phyloP scores from a whole-genome alignment of 2,329 filamentous ascomycete species.

The Venturia asperata region DNA sequence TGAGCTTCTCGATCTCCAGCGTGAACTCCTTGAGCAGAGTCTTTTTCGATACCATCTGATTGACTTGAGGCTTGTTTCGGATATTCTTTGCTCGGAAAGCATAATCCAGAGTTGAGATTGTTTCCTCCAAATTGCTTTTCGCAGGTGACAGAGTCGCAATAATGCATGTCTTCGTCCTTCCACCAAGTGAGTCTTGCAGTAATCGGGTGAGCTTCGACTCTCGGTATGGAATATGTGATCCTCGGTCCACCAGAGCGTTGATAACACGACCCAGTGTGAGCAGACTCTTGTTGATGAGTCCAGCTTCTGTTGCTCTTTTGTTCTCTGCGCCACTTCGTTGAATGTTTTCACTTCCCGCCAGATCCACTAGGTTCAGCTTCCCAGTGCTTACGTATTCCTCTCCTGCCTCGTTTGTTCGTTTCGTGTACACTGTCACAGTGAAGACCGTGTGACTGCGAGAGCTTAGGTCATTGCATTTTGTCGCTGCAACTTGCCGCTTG shows the following conservation, averaged over 20 bases:
- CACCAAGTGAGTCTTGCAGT: constrained; percentile 92
- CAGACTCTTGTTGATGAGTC: constrained; percentile 95
- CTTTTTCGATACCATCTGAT: constrained; percentile 87
- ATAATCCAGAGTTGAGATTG: constrained; percentile 95
- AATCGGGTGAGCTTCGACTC: constrained; percentile 95
- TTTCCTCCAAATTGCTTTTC: constrained; percentile 93
- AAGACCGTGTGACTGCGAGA: constrained; percentile 97
- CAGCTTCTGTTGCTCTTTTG: constrained; percentile 91
- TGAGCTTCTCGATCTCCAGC: constrained; percentile 85
- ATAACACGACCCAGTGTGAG: constrained; percentile 93
- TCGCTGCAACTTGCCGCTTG: constrained; percentile 95
- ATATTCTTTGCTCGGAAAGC: constrained; percentile 98
- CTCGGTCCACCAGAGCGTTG: constrained; percentile 88
- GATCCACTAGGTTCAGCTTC: constrained; percentile 92
- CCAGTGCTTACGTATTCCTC: constrained; percentile 87
- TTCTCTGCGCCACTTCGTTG: constrained; percentile 95
- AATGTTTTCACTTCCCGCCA: constrained; percentile 97
- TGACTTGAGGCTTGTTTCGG: constrained; percentile 93
- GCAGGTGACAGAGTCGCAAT: constrained; percentile 94
- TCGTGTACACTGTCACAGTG: constrained; percentile 87
- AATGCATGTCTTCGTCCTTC: constrained; percentile 95
- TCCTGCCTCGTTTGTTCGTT: constrained; percentile 70
- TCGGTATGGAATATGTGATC: constrained; percentile 81
- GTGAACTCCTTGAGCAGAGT: constrained; percentile 87
- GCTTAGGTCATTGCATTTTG: constrained; percentile 98